These are phyloP conservation scores for Colletotrichum australisinense DNA, from an alignment of 2,329 filamentous ascomycete species.

Conservation along the genomic window DNA sequence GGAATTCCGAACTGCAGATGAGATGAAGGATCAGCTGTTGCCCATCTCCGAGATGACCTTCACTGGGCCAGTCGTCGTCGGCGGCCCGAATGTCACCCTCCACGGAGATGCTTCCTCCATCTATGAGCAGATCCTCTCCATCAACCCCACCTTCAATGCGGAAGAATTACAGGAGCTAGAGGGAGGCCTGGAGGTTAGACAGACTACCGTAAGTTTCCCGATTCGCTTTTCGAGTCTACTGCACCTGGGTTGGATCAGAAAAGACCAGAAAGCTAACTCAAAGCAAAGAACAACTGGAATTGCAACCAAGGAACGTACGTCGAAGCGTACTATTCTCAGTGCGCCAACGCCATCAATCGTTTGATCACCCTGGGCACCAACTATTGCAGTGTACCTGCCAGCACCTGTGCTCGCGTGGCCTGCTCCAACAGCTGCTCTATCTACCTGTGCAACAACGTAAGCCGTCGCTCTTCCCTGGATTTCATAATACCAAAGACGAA, in stretches of 20 bases:
- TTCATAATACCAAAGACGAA: no score
- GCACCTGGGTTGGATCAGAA: no score
- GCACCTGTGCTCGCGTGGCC: slow-evolving; percentile 16
- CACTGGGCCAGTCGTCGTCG: slow-evolving; percentile 15
- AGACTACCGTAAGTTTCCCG: not conserved
- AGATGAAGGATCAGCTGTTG: not conserved
- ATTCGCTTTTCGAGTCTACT: no score
- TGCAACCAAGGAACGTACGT: not conserved
- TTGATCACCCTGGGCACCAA: slow-evolving; percentile 2
- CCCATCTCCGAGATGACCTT: slow-evolving; percentile 10
- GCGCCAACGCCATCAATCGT: not conserved
- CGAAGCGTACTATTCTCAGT: slow-evolving; percentile 1
- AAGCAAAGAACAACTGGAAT: not conserved
- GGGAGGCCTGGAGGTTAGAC: not conserved
- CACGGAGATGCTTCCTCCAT: slow-evolving; percentile 17
- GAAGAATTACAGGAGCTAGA: not conserved
- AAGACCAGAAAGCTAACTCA: not conserved
- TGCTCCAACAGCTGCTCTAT: slow-evolving; percentile 23
- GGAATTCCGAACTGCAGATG: slow-evolving; percentile 4
- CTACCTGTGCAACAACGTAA: slow-evolving; percentile 29
- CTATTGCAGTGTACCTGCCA: slow-evolving; percentile 4
- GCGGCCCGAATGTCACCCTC: slow-evolving; percentile 18
- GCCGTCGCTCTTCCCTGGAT: not conserved
- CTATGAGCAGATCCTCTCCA: slow-evolving; percentile 10
- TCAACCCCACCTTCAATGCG: slow-evolving; percentile 15